Evolutionary conservation across 139 green algal species (phyloP), one percentile per base, ranked within the genome.

Genomic region (Deuterostichococcus epilithicus): DNA sequence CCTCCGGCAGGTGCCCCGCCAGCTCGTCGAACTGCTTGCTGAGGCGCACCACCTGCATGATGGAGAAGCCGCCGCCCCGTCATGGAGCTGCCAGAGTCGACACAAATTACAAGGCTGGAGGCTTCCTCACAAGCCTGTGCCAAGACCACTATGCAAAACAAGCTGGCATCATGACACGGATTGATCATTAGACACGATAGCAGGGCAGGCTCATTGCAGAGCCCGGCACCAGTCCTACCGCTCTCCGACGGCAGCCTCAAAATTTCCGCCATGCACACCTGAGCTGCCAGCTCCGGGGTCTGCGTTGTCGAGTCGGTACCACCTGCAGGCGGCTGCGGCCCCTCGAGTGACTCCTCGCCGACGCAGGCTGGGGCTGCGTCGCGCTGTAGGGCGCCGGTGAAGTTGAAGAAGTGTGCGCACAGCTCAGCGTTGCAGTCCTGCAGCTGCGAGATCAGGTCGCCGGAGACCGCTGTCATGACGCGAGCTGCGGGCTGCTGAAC

Each of bases 401-500:
- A 69, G 63, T 69, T 69, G 63, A 38, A 69, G 5, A 69, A 37
- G 63, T 69, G 63, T 4, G 63, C 63, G 30, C 63, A 69, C 63
- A 69, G 30, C 30, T 37, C 63, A 28, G n/a, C 32, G 63, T 38
- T 35, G 30, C 32, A 37, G 3, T 69, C 63, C 63, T 69, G 63
- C 30, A 69, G n/a, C 32, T 69, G 63, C 32, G 63, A 37, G 63
- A 69, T 69, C 32, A 69, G 6, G 28, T 69, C 63, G 63, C 63
- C 32, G 3, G 30, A 26, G 36, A 28, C 30, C 32, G 25, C 59
- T 68, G 42, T 13, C 42, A 52, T 52, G 8, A 13, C 42, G 42
- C n/a, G n/a, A n/a, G n/a, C n/a, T n/a, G n/a, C n/a, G n/a, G n/a
- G 13, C 42, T 52, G 10, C 42, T 8, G 42, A 52, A 52, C 42